A percentile compares a stretch with the other conserved stretches of the same genome.
Evolutionary conservation across 2,329 filamentous ascomycete species (phyloP).

Genomic region (Fusarium sp.): DNA sequence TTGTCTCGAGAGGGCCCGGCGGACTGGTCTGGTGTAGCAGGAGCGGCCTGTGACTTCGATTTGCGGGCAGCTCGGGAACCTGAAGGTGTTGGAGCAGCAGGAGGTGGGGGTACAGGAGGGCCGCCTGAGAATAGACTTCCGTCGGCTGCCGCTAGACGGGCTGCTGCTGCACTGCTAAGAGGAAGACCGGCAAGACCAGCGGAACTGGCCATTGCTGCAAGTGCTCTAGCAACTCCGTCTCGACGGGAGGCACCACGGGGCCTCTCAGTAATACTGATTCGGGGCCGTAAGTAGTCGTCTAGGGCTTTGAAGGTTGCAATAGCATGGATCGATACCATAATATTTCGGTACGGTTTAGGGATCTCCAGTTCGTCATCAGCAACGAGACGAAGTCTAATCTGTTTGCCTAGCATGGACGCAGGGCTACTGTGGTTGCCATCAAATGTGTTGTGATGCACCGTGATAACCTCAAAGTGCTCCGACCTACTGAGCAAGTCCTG

Average conservation of each 20-base stretch:
- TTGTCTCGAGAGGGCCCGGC: constrained; percentile 68
- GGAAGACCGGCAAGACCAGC: constrained; percentile 72
- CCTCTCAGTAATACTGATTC: constrained; percentile 84
- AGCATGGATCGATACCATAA: constrained; percentile 98
- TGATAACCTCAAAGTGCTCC: constrained; percentile 97
- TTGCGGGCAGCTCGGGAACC: constrained; percentile 58
- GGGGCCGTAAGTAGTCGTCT: constrained; percentile 92
- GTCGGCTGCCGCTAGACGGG: constrained; percentile 56
- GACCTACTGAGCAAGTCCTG: constrained; percentile 96
- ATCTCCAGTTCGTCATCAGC: constrained; percentile 93
- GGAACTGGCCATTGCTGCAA: constrained; percentile 82
- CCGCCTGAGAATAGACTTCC: constrained; percentile 51
- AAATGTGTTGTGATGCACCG: constrained; percentile 90
- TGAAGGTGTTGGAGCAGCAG: constrained; percentile 54
- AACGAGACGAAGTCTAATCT: constrained; percentile 87
- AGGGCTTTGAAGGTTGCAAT: constrained; percentile 98
- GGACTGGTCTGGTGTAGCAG: constrained; percentile 57
- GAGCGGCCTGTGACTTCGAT: constrained; percentile 61
- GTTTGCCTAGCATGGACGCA: constrained; percentile 95
- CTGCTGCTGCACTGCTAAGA: constrained; percentile 58
- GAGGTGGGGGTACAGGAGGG: constrained; percentile 53
- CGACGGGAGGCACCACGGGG: constrained; percentile 66
- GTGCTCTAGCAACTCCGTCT: constrained; percentile 72
- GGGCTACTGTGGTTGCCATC: constrained; percentile 92
- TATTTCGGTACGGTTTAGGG: constrained; percentile 86